These are phyloP conservation scores for Abortiporus biennis DNA, from an alignment of 1,284 basidiomycete species.

Conservation along the genomic window DNA sequence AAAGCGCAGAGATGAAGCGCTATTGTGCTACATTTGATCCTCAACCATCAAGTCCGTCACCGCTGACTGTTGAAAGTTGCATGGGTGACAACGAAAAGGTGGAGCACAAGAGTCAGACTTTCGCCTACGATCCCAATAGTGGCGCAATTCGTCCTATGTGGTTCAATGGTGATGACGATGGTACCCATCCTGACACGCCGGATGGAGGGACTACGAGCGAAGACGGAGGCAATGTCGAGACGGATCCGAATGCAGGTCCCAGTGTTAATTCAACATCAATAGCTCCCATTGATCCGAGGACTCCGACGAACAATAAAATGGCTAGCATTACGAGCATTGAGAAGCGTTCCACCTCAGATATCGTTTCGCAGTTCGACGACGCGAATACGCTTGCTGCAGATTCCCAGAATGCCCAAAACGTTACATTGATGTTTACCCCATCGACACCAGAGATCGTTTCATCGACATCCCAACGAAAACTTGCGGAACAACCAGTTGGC, in stretches of 20 bases:
- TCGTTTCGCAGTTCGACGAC: conserved; percentile 3
- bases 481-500: conserved; percentile 19
- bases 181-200: background rate
- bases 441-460: background rate
- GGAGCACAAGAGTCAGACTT: conserved; percentile 47
- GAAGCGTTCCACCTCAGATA: conserved; percentile 4
- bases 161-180: conserved; percentile 20
- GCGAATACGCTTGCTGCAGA: conserved; percentile 12
- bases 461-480: background rate
- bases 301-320: conserved; percentile 13
- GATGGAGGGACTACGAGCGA: conserved; percentile 7
- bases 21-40: conserved; percentile 62
- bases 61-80: conserved; percentile 46
- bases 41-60: conserved; percentile 37
- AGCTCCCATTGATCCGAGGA: conserved; percentile 11
- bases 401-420: conserved; percentile 28
- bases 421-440: conserved; percentile 36
- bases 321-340: conserved; percentile 17
- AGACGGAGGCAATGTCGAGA: conserved; percentile 5
- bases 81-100: conserved; percentile 11
- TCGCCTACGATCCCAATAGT: conserved; percentile 43
- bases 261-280: conserved; percentile 10
- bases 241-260: conserved; percentile 4
- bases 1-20: too few relatives aligned
- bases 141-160: conserved; percentile 51